Evolutionary conservation across 2,329 filamentous ascomycete species (phyloP), one percentile per base, ranked within the genome.

Genomic region (Alternaria panax): DNA sequence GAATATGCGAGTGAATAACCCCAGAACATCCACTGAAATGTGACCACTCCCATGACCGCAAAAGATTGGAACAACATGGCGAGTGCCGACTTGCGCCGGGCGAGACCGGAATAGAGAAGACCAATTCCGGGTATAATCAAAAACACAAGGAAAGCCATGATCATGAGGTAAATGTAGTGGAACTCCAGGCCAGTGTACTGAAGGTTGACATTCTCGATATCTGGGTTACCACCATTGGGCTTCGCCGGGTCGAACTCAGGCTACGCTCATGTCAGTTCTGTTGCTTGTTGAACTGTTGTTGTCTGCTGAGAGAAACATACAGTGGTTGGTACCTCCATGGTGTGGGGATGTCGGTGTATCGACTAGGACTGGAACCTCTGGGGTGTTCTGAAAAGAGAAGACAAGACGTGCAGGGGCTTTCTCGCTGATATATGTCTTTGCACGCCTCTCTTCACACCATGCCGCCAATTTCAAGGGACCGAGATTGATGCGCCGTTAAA

Each of bases 61-160:
- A 89, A 78, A 7, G 83, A 85, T 71, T 89, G 87, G 75, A 89
- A 90, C 2, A 90, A 79, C 48, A 90, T 78, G 4, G 86, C 79
- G 27, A 90, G 79, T 6, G 87, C 84, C 14, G 86, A 88, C 77
- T 89, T 90, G 64, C 87, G 80, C 32, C 86, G 82, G 5, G 87
- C 83, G 27, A 90, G 82, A 54, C 88, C 88, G 57, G 86, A 85
- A 75, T 90, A 90, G 1, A 90, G 78, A 7, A 90, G 80, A 47
- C 87, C 87, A 65, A 90, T 87, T 20, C 87, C 88, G 0, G 88
- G 88, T 57, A 89, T 87, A 71, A 90, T 90, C 51, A 89, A 75
- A 83, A 86, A 90, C 54, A 89, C 87, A 54, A 90, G 81, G 73
- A 85, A 87, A 14, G 79, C 81, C 72, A 86, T 88, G 66, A 87